A percentile compares a stretch with the other conserved stretches of the same genome.
Evolutionary conservation across 2,329 filamentous ascomycete species (phyloP).

Genomic region (Phyllosticta citribraziliensis): DNA sequence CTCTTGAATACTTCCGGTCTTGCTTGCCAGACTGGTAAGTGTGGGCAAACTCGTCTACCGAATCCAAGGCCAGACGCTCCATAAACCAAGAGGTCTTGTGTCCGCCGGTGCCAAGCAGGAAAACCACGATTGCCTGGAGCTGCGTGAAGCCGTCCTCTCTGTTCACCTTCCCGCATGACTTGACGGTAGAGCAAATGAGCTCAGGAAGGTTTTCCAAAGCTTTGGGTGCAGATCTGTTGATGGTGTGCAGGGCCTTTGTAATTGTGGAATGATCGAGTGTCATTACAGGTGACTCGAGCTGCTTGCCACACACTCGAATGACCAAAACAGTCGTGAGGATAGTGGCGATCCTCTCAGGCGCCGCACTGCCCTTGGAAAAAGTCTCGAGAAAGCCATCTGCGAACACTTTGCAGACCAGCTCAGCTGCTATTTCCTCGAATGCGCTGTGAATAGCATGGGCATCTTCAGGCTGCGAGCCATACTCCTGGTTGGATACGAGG

Average conservation of each 20-base stretch:
- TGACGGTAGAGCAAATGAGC: not conserved
- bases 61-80: slow-evolving; percentile 27
- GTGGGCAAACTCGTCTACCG: slow-evolving; percentile 28
- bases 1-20: not conserved
- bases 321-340: slow-evolving; percentile 1
- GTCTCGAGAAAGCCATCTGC: not conserved
- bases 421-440: not conserved
- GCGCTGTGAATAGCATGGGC: not conserved
- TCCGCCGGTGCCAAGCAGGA: not conserved
- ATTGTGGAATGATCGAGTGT: not conserved
- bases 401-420: not conserved
- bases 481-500: slow-evolving; percentile 15
- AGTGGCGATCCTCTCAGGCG: not conserved
- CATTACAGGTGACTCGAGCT: not conserved
- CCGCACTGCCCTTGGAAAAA: not conserved
- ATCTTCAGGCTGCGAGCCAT: not conserved
- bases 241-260: not conserved
- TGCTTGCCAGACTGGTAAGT: slow-evolving; percentile 13
- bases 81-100: slow-evolving; percentile 21
- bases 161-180: slow-evolving; percentile 1
- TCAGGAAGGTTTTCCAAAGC: not conserved
- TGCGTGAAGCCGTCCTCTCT: slow-evolving; percentile 20
- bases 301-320: not conserved
- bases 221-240: not conserved
- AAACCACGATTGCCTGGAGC: slow-evolving; percentile 24